Evolutionary conservation across 768 basidiomycete species (phyloP).

Genomic region (Xerocomus brunneocitrinus): DNA sequence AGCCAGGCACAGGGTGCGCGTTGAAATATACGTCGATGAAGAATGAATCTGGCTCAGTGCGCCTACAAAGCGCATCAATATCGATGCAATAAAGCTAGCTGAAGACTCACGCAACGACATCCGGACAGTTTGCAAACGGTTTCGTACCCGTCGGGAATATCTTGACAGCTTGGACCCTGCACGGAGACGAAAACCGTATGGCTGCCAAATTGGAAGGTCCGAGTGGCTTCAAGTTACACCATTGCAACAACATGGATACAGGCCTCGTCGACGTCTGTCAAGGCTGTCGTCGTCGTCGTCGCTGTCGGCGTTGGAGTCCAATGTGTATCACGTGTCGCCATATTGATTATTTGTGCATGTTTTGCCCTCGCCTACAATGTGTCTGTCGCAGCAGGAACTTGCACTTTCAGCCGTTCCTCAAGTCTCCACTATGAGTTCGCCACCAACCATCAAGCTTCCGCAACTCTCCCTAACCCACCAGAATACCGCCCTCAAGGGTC

Average conservation of each 20-base stretch:
- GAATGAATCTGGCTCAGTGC: conserved; percentile 70
- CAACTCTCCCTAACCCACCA: conserved; percentile 34
- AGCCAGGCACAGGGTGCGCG: conserved; percentile 47
- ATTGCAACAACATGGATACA: conserved; percentile 51
- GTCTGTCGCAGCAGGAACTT: neutral
- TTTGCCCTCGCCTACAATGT: neutral
- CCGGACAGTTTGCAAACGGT: conserved; percentile 58
- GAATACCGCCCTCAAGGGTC: conserved; percentile 35
- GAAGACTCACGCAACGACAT: conserved; percentile 55
- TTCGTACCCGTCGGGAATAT: conserved; percentile 63
- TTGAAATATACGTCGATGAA: conserved; percentile 75
- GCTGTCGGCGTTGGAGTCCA: neutral
- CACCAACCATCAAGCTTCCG: conserved; percentile 54
- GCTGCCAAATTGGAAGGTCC: conserved; percentile 59
- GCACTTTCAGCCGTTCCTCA: neutral
- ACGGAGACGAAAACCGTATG: conserved; percentile 63
- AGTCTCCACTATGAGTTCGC: conserved; percentile 40
- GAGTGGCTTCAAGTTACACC: conserved; percentile 59
- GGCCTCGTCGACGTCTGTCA: neutral
- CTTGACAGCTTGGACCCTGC: conserved; percentile 61
- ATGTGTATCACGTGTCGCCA: conserved; percentile 13
- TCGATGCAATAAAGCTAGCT: neutral
- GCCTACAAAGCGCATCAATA: conserved; percentile 35
- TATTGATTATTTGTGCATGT: conserved; percentile 11
- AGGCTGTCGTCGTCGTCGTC: neutral